These are phyloP conservation scores for Pleurostoma richardsiae DNA, from an alignment of 2,329 filamentous ascomycete genomes.

Conservation along the genomic window DNA sequence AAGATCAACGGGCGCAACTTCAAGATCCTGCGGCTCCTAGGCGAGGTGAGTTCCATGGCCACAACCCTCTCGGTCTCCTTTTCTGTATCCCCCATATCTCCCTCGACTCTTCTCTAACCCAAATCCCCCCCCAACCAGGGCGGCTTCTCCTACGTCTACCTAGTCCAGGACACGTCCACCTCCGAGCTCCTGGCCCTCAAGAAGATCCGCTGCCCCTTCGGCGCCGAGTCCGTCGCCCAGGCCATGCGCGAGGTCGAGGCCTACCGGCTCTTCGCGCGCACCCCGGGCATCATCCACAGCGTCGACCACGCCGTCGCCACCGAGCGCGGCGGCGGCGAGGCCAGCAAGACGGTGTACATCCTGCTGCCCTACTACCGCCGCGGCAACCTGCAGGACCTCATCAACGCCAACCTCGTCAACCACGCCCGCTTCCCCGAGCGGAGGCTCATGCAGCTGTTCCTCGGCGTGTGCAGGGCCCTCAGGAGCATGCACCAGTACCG, in stretches of 20 bases:
- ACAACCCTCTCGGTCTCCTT: background rate
- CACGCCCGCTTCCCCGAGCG: constrained; percentile 85
- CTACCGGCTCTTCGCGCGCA: constrained; percentile 81
- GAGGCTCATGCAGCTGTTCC: constrained; percentile 80
- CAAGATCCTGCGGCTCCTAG: constrained; percentile 89
- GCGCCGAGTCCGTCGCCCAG: constrained; percentile 89
- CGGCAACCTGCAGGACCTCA: constrained; percentile 95
- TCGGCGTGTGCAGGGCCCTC: constrained; percentile 85
- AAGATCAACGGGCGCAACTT: constrained; percentile 94
- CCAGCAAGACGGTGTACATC: constrained; percentile 92
- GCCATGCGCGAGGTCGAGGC: constrained; percentile 97
- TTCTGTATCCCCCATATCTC: background rate
- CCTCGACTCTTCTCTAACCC: background rate
- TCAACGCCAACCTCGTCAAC: constrained; percentile 98
- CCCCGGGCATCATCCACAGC: constrained; percentile 80
- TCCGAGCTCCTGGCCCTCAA: constrained; percentile 90
- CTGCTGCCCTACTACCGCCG: constrained; percentile 91
- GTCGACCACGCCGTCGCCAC: constrained; percentile 78
- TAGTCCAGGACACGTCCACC: constrained; percentile 84
- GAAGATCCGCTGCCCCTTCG: constrained; percentile 98
- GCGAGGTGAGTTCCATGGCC: constrained; percentile 59
- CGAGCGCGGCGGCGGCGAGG: constrained; percentile 57
- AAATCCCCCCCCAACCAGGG: constrained; percentile 48
- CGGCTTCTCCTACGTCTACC: constrained; percentile 98
- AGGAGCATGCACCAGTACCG: constrained; percentile 89